Percentiles rank a stretch among this genome's conserved stretches.
Conservation (phyloP, 768 basidiomycete species). For the Agrocybe praecox region DNA sequence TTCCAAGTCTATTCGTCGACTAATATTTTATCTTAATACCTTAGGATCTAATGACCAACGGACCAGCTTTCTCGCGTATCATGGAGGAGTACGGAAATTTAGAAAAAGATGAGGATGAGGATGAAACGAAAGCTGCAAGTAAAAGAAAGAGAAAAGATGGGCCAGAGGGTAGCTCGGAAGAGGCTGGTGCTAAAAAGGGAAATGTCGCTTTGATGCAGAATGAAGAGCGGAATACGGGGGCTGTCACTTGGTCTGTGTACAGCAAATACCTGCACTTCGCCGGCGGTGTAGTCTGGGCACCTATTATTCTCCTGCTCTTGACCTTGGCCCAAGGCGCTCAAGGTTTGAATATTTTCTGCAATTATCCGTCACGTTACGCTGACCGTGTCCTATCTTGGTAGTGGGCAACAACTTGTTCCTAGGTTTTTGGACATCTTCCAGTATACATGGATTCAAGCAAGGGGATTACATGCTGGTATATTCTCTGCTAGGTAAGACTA, state of each 20-base stretch:
- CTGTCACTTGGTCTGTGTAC: conserved; percentile 54
- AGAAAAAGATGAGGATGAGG: conserved; percentile 25
- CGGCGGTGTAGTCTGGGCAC: conserved; percentile 49
- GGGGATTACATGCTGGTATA: conserved; percentile 71
- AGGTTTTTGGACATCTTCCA: conserved; percentile 68
- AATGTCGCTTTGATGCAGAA: conserved; percentile 45
- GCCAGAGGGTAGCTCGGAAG: conserved; percentile 11
- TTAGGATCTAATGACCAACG: conserved; percentile 47
- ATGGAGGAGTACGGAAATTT: conserved; percentile 59
- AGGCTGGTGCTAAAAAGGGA: conserved; percentile 25
- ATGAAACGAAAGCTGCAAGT: conserved; percentile 1
- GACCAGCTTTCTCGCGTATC: conserved; percentile 48
- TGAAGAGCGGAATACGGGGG: conserved; percentile 61
- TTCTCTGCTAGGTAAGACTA: conserved; percentile 46
- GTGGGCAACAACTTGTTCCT: conserved; percentile 72
- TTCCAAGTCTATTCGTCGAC: neutral
- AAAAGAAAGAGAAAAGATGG: conserved; percentile 12
- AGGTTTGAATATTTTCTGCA: conserved; percentile 35
- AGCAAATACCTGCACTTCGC: conserved; percentile 47
- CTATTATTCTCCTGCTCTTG: conserved; percentile 46
- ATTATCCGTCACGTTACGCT: neutral
- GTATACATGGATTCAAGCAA: conserved; percentile 56
- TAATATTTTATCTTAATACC: neutral
- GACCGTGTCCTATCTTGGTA: conserved; percentile 38
- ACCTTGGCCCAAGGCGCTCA: conserved; percentile 49